Evolutionary conservation across 257 asterid genomes (phyloP).

Genomic region (Fraxinus excelsior): DNA sequence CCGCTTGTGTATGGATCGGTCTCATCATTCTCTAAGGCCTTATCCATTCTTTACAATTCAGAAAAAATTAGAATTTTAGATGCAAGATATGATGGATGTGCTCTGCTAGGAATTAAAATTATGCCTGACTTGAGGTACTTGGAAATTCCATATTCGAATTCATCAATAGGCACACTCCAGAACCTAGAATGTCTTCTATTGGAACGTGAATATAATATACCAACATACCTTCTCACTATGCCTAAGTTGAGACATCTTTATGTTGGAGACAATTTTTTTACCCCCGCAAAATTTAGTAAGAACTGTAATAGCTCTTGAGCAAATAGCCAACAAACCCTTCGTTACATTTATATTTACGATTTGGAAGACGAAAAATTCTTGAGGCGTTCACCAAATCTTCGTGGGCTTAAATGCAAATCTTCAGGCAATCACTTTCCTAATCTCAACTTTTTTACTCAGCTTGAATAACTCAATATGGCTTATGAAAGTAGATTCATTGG

Average conservation of each 20-base stretch:
- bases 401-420: background rate
- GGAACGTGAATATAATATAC: no score
- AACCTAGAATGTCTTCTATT: slow-evolving; percentile 15
- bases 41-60: no score
- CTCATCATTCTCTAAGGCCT: no score
- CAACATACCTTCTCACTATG: background rate
- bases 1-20: no score
- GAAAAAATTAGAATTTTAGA: no score
- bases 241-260: slow-evolving; percentile 12
- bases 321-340: background rate
- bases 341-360: no score
- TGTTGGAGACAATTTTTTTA: background rate
- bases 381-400: background rate
- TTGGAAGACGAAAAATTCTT: background rate
- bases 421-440: background rate
- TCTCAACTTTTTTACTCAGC: background rate
- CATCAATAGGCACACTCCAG: background rate
- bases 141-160: no score
- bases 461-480: background rate
- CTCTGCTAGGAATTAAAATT: no score
- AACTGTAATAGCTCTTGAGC: background rate
- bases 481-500: no score
- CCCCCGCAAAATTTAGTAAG: background rate
- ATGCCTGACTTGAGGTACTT: no score
- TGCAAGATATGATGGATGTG: no score